Evolutionary conservation across 208 protist species (phyloP), one percentile per base, ranked within the genome.

Genomic region (Leishmania arabica): DNA sequence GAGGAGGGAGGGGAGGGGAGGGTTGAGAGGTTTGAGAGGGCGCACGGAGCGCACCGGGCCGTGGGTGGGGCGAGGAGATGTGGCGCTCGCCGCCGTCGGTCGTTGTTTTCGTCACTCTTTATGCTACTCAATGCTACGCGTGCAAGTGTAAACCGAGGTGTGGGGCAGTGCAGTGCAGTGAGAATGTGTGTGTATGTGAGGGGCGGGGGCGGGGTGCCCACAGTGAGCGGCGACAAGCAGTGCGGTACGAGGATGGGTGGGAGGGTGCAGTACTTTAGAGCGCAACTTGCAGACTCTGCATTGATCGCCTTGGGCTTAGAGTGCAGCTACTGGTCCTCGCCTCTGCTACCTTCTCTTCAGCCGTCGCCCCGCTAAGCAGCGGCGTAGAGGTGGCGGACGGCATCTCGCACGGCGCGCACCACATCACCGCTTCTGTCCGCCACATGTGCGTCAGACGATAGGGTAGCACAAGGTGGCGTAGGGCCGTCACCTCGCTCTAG

Each of bases 331-430:
- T 73, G 24, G 40, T 19, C 17, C 45, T 73, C 40, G 31, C 24
- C 37, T 53, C 27, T 9, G 27, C 11, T 37, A 0, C 42, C 24
- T 31, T 49, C 11, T 47, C n/a, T 53, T 45, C 42, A 51, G 42
- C 45, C 27, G 24, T 73, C 45, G 40, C 27, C 24, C 2, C 17
- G 34, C 45, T 76, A 49, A 51, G 54, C 40, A 21, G 21, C 15
- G 40, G 37, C 37, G 74, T 68, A 45, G 19, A 77, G 74, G 4
- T 64, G 74, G n/a, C 37, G 54, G 24, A 77, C 21, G n/a, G 37
- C 56, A 40, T 77, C 74, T 40, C 56, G 56, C 15, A 77, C 74
- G 54, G 40, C 74, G 56, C 53, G 37, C 56, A 37, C 74, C 24
- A 77, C 74, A 49, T 60, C 54, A n/a, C 53, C 49, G 37, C 54